phyloP scores from a whole-genome alignment of 495 filamentous ascomycete species.

The Penicillium bialowiezense region DNA sequence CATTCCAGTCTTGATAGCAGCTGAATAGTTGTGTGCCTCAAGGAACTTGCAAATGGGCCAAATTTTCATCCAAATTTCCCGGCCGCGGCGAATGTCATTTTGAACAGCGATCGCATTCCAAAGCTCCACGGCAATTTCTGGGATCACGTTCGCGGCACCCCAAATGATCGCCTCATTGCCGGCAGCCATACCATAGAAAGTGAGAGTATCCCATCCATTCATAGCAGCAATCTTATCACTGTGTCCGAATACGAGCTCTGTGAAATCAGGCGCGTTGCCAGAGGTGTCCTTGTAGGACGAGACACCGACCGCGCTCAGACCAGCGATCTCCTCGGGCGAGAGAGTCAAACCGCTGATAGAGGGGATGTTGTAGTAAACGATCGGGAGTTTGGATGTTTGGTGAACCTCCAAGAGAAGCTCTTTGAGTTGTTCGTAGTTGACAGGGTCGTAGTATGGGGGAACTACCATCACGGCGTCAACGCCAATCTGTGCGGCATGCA shows the following conservation, averaged over 20 bases:
- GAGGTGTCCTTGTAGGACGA: conserved; percentile 35
- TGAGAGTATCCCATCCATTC: conserved; percentile 37
- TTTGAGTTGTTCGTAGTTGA: conserved; percentile 25
- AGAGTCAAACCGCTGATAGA: conserved; percentile 24
- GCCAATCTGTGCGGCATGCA: conserved; percentile 29
- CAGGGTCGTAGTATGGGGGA: conserved; percentile 35
- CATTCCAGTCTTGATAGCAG: conserved; percentile 31
- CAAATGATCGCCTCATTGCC: conserved; percentile 27
- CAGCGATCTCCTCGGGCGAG: conserved; percentile 23
- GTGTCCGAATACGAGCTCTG: conserved; percentile 28
- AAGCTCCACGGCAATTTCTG: conserved; percentile 30
- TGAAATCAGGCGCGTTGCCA: conserved; percentile 31
- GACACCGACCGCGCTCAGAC: conserved; percentile 24
- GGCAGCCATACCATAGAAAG: conserved; percentile 32
- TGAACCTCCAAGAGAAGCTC: conserved; percentile 30
- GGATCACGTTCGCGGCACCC: conserved; percentile 35
- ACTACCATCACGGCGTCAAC: conserved; percentile 35
- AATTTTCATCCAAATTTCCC: conserved; percentile 30
- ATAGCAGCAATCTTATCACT: conserved; percentile 28
- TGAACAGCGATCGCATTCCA: conserved; percentile 30
- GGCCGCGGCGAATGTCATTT: conserved; percentile 23
- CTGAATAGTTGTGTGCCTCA: conserved; percentile 29
- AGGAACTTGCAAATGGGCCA: conserved; percentile 36
- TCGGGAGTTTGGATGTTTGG: conserved; percentile 20
- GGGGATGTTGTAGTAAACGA: conserved; percentile 38